Conservation (phyloP, 2,329 filamentous ascomycete genomes). For the Thielaviopsis cerberus region DNA sequence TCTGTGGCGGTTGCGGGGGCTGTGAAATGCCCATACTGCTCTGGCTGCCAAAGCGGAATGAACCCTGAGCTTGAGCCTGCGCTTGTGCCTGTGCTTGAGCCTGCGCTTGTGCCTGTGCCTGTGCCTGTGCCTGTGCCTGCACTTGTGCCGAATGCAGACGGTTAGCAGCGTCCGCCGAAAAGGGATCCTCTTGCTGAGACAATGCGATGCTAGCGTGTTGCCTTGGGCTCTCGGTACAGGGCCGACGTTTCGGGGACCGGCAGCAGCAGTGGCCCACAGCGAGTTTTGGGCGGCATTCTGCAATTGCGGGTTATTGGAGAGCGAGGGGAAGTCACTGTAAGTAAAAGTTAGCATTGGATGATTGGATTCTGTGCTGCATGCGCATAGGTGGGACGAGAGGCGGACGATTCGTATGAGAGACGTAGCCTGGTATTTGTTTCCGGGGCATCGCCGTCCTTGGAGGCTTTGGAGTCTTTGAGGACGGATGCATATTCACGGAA, state of each 20-base stretch:
- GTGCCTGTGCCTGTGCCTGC: too few relatives aligned
- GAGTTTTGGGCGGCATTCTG: slow-evolving; percentile 29
- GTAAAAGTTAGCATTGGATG: background rate
- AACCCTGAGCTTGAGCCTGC: slow-evolving; percentile 2
- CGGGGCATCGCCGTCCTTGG: background rate
- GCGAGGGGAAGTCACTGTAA: slow-evolving; percentile 43
- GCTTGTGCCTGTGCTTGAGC: too few relatives aligned
- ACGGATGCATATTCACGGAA: background rate
- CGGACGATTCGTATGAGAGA: background rate
- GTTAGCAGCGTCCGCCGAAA: slow-evolving; percentile 31
- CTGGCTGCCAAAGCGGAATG: slow-evolving; percentile 35
- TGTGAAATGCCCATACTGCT: slow-evolving; percentile 12
- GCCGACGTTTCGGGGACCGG: slow-evolving; percentile 27
- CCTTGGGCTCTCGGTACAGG: slow-evolving; percentile 32
- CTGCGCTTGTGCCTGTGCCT: too few relatives aligned
- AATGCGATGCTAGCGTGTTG: slow-evolving; percentile 32
- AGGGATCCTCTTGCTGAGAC: slow-evolving; percentile 29
- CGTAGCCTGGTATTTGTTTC: background rate
- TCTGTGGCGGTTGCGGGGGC: slow-evolving; percentile 22
- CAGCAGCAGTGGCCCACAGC: slow-evolving; percentile 34
- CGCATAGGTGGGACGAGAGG: background rate
- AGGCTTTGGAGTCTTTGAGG: background rate
- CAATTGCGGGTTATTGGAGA: slow-evolving; percentile 42
- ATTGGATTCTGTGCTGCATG: background rate
- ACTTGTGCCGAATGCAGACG: background rate